Evolutionary conservation across 495 filamentous ascomycete genomes (phyloP).

Genomic region (Penicillium cosmopolitanum): DNA sequence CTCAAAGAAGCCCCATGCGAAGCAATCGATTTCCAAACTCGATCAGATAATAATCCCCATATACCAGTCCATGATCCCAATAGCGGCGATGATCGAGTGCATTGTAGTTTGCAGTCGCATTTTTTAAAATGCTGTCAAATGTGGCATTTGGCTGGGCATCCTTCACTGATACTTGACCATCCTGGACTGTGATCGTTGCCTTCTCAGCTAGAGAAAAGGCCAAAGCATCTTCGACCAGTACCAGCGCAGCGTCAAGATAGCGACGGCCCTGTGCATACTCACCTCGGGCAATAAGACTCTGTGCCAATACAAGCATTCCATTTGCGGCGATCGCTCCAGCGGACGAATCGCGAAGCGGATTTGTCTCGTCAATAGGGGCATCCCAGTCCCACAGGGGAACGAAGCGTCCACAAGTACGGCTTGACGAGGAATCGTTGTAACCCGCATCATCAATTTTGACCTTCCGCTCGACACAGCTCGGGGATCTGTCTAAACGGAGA

Average conservation of each 20-base stretch:
- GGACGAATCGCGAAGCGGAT: constrained; percentile 36
- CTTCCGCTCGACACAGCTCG: constrained; percentile 20
- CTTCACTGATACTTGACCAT: constrained; percentile 11
- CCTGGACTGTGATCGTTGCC: constrained; percentile 5
- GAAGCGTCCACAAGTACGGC: constrained; percentile 19
- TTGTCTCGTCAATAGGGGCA: constrained; percentile 32
- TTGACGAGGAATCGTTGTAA: not conserved
- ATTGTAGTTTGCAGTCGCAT: constrained; percentile 46
- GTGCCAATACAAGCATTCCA: constrained; percentile 37
- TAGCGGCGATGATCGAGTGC: constrained; percentile 25
- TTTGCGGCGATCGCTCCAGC: constrained; percentile 47
- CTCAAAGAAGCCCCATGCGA: constrained; percentile 17
- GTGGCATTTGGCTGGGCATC: not conserved
- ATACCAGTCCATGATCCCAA: constrained; percentile 44
- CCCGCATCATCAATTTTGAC: not conserved
- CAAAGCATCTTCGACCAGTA: constrained; percentile 27
- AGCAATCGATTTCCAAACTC: constrained; percentile 42
- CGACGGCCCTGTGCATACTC: constrained; percentile 18
- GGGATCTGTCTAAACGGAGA: constrained; percentile 17
- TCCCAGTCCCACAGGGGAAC: constrained; percentile 48
- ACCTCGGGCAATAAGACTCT: constrained; percentile 24
- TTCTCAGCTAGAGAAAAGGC: constrained; percentile 17
- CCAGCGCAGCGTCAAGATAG: constrained; percentile 34
- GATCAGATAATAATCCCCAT: constrained; percentile 50
- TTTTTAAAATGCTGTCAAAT: constrained; percentile 30